Evolutionary conservation across 1,284 basidiomycete genomes (phyloP), one percentile per base, ranked within the genome.

Genomic region (Amylostereum areolatum): DNA sequence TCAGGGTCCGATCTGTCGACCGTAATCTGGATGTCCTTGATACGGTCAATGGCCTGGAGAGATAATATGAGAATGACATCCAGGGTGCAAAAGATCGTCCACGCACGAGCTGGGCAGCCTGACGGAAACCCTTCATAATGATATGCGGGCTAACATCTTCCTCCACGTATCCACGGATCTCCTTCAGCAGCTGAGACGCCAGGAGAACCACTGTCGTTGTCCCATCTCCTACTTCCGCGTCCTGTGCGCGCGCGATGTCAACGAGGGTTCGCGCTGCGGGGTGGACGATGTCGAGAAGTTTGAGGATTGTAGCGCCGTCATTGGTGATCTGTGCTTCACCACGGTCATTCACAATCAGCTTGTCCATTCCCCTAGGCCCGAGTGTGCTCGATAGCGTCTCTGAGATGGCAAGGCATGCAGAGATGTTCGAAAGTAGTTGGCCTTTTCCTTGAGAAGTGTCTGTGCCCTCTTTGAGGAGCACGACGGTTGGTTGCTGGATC

Each of bases 281-380:
- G 68, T 99, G 96, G 6, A 99, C 89, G 64, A 99, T 97, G 60
- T 98, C 96, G 53, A 99, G 81, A 43, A 99, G 78, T 69, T 97
- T 97, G 62, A 99, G 77, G 61, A 99, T 97, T 48, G 96, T 98
- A 41, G 96, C 96, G 50, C 96, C 96, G 80, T 98, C 96, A 67
- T 98, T 96, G 29, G 95, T 97, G 65, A 99, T 99, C 70, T 97
- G 95, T 12, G 96, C 92, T 57, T 96, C 86, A 48, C 96, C 95
- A 50, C 93, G 84, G 57, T 92, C 87, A 56, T 85, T 85, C 2
- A 96, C 91, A 57, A 95, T 95, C 50, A 99, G 77, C 70, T 98
- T 99, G 73, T 98, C 96, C 95, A 98, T 98, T 54, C 97, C 97
- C 54, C 97, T 79, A 11, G 97, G 97, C 12, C 97, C 97, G n/a